Evolutionary conservation across 306 rosid genomes (phyloP), one percentile per base, ranked within the genome.

Genomic region (Pterocarpus santalinus): DNA sequence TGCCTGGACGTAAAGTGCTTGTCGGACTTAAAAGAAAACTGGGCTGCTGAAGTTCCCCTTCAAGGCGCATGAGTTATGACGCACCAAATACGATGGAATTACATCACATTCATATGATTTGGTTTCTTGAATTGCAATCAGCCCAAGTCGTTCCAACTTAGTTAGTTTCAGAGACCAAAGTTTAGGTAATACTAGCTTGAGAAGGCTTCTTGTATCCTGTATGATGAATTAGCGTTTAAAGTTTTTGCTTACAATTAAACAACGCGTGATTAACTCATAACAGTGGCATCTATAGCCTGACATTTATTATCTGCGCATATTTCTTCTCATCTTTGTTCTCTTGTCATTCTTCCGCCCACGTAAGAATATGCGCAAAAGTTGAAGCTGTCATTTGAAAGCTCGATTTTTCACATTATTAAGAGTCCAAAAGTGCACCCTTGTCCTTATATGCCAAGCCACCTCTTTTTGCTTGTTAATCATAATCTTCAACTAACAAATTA

Each of bases 391-490:
- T 44, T 41, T 56, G 79, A 62, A 70, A 22, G 51, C 9, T 33
- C 30, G 14, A 13, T 66, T 55, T 76, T 34, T 22, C 28, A 30
- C 65, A 55, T 11, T 11, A 60, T 81, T 58, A 56, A 8, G 76
- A 66, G 57, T 34, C 58, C 69, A 78, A 82, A 91, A 87, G 90
- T 52, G 77, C 9, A 6, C 0, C 69, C 53, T 69, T 84, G 88
- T 90, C 91, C 62, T 67, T 46, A 77, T 47, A 47, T 47, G 53
- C 53, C 53, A 47, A 47, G 15, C 49, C 49, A 43, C 49, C n/a
- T 11, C 8, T 56, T 77, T 80, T 68, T 43, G 17, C 35, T n/a
- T 9, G 5, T 32, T 13, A 61, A 84, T 62, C 65, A 53, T 49
- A 55, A n/a, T 76, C 69, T 56, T 71, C 55, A 15, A 43, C 9